Evolutionary conservation across 106 monocot species (phyloP).

Genomic region (Dendrobium chrysotoxum): DNA sequence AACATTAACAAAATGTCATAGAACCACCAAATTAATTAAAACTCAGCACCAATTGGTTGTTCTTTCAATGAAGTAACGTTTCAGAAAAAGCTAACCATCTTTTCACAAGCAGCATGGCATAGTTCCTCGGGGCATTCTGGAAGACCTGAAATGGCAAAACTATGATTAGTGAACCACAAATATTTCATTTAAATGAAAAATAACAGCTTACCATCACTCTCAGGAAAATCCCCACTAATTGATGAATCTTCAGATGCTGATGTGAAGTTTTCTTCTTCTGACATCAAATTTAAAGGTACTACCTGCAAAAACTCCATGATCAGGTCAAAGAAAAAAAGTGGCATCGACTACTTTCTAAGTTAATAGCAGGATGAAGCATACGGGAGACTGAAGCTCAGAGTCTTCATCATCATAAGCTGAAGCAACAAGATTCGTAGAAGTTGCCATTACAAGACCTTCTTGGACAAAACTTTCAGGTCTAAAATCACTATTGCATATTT

Average conservation of each 20-base stretch:
- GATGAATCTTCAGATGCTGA: constrained; percentile 19
- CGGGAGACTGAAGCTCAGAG: constrained; percentile 20
- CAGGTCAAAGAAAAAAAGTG: not conserved
- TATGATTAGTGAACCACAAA: not conserved
- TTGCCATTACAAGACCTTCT: constrained; percentile 10
- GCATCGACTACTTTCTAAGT: not conserved
- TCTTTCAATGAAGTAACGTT: not conserved
- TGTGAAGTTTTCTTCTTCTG: constrained; percentile 31
- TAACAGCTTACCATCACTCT: not conserved
- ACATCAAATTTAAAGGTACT: constrained; percentile 20
- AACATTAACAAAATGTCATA: not conserved
- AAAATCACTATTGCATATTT: constrained; percentile 14
- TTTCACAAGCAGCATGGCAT: not conserved
- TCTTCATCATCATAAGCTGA: constrained; percentile 11
- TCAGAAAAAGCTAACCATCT: constrained; percentile 4
- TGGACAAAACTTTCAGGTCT: constrained; percentile 6
- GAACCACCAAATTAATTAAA: not conserved
- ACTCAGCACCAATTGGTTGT: not conserved
- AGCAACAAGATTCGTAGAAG: constrained; percentile 10
- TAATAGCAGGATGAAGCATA: constrained; percentile 3
- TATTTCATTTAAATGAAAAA: not conserved
- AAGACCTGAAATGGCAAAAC: not conserved
- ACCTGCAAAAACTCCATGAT: constrained; percentile 20
- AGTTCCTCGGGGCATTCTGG: not conserved
- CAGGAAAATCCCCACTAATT: constrained; percentile 6